Evolutionary conservation across 768 basidiomycete genomes (phyloP), one percentile per base, ranked within the genome.

Genomic region (Vishniacozyma victoriae): DNA sequence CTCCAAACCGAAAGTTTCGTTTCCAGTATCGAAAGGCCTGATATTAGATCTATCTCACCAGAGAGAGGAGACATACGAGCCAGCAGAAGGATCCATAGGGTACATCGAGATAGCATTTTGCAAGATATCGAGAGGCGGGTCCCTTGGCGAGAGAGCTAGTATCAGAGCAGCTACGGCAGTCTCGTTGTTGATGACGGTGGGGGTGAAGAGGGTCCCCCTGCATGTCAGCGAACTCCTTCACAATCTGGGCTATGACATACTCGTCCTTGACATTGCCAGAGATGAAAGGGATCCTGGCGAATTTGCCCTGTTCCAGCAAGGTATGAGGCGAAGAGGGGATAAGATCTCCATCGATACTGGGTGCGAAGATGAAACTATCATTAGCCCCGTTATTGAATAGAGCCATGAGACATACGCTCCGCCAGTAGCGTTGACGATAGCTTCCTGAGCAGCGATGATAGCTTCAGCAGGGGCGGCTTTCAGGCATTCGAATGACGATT

Each of bases 251-350:
- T n/a, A n/a, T n/a, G n/a, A n/a, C n/a, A 47, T 46, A 69, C 64
- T 71, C 70, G 42, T 71, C 70, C 23, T 57, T 47, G 51, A 44
- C 50, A 48, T 69, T 67, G 15, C 70, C 70, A 22, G 56, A 50
- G 39, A 71, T 71, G 56, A 64, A 67, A 14, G 70, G 65, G 25
- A 57, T 59, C 19, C 57, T 50, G 1, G 57, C 57, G 44, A 69
- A 69, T 31, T 52, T 42, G 23, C 70, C 70, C 19, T 57, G 16
- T 15, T 47, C 46, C 26, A 71, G 31, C 16, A 69, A 41, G 6
- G 44, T 44, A 24, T 61, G 55, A 13, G 70, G 70, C 9, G 59
- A 62, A 20, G 47, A 60, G 14, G 67, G 63, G 41, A 71, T 55
- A 15, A 69, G 22, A 35, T 59, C 57, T 7, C 59, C 63, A 39